These are phyloP conservation scores for Plasmodium gonderi DNA, from an alignment of 169 alveolate species.

Conservation along the genomic window DNA sequence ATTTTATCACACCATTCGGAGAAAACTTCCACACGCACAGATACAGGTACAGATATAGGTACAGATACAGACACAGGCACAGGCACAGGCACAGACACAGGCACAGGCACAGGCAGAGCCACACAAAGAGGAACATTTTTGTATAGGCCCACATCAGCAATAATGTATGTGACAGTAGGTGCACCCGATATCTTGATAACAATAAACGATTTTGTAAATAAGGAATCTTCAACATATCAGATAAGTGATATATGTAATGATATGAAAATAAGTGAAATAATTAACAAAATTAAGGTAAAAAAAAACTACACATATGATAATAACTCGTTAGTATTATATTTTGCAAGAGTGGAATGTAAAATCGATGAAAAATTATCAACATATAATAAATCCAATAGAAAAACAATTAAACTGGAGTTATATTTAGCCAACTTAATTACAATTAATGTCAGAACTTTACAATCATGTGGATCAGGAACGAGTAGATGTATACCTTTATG, in stretches of 20 bases:
- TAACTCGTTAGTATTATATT: slow-evolving; percentile 33
- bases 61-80: no score
- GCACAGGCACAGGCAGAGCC: no score
- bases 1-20: no score
- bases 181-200: slow-evolving; percentile 14
- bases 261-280: slow-evolving; percentile 38
- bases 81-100: no score
- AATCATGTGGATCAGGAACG: slow-evolving; percentile 70
- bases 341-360: slow-evolving; percentile 70
- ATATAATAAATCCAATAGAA: slow-evolving; percentile 54
- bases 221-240: slow-evolving; percentile 38
- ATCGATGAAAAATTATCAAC: slow-evolving; percentile 43
- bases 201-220: slow-evolving; percentile 40
- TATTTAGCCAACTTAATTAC: slow-evolving; percentile 39
- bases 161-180: slow-evolving; percentile 53
- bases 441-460: slow-evolving; percentile 52
- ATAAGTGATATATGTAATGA: slow-evolving; percentile 19
- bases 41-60: no score
- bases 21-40: no score
- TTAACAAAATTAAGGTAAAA: slow-evolving; percentile 37
- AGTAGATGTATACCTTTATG: slow-evolving; percentile 60
- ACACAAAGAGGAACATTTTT: not conserved
- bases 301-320: slow-evolving; percentile 49
- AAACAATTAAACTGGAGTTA: slow-evolving; percentile 43
- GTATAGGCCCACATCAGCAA: not conserved